phyloP scores from a whole-genome alignment of 2,329 filamentous ascomycete species.

The Chrysosporium queenslandicum region DNA sequence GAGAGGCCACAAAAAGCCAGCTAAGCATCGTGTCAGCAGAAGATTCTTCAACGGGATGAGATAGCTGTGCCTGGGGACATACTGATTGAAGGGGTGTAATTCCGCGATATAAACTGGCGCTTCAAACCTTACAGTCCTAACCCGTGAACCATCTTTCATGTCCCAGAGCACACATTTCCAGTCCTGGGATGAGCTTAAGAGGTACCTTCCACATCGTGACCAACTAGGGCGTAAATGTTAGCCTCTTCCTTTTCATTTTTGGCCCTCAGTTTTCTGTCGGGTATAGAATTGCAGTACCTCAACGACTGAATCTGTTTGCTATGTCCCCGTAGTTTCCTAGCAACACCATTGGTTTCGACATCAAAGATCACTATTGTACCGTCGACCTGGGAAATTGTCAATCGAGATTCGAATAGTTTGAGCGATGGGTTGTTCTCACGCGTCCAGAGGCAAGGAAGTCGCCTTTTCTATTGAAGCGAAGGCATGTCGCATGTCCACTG shows the following conservation, averaged over 20 bases:
- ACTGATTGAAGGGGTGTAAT: slow-evolving; percentile 85
- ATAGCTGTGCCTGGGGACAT: slow-evolving; percentile 25
- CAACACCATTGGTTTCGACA: slow-evolving; percentile 92
- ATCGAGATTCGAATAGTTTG: not conserved
- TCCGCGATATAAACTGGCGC: slow-evolving; percentile 94
- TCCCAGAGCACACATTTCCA: slow-evolving; percentile 98
- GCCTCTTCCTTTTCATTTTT: too few species aligned
- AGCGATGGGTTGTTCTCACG: slow-evolving; percentile 37
- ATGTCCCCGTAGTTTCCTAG: slow-evolving; percentile 85
- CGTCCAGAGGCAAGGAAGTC: slow-evolving; percentile 91
- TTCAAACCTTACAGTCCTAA: slow-evolving; percentile 81
- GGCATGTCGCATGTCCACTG: slow-evolving; percentile 54
- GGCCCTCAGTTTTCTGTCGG: not conserved
- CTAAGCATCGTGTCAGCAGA: slow-evolving; percentile 36
- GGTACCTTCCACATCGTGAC: slow-evolving; percentile 82
- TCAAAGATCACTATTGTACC: slow-evolving; percentile 95
- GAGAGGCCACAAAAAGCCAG: slow-evolving; percentile 74
- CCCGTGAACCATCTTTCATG: slow-evolving; percentile 58
- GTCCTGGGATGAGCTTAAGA: slow-evolving; percentile 86
- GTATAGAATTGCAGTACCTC: slow-evolving; percentile 38
- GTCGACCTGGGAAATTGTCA: slow-evolving; percentile 48
- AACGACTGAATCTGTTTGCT: slow-evolving; percentile 87
- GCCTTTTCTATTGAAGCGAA: slow-evolving; percentile 86
- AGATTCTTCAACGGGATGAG: not conserved
- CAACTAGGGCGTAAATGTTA: slow-evolving; percentile 49